These are phyloP conservation scores for Berberis thunbergii DNA, from an alignment of 164 flowering plant genomes.

Conservation along the genomic window DNA sequence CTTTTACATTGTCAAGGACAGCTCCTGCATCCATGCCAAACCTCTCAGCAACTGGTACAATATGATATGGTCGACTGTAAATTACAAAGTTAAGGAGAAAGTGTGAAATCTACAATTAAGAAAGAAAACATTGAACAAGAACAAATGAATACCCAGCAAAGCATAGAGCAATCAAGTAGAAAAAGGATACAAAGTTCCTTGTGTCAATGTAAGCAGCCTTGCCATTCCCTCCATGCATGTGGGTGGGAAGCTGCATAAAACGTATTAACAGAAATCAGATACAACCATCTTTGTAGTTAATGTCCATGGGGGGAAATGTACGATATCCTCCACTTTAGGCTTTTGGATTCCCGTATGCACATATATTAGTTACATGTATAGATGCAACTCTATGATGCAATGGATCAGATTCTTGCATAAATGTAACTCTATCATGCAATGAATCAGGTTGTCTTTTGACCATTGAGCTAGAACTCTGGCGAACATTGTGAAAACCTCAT, in stretches of 20 bases:
- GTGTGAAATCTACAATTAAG: background rate
- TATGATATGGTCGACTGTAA: conserved; percentile 89
- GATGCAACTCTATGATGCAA: too few species aligned
- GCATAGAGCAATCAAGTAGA: background rate
- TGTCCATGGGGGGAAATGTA: too few species aligned
- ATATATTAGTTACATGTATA: too few species aligned
- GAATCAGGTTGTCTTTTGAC: too few species aligned
- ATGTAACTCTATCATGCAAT: too few species aligned
- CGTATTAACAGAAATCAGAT: too few species aligned
- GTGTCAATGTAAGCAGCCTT: conserved; percentile 98
- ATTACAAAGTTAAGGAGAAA: conserved; percentile 16
- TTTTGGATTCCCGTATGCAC: too few species aligned
- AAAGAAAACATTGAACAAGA: background rate
- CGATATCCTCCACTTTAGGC: too few species aligned
- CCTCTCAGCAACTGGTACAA: conserved; percentile 91
- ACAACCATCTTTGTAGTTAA: too few species aligned
- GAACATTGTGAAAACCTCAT: too few species aligned
- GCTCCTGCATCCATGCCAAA: conserved; percentile 98
- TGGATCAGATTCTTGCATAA: too few species aligned
- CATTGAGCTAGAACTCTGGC: too few species aligned
- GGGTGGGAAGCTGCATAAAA: conserved; percentile 68
- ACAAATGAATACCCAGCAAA: background rate
- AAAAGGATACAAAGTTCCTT: conserved; percentile 95
- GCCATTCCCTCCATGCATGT: conserved; percentile 94
- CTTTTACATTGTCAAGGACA: conserved; percentile 86